These are phyloP conservation scores for Metschnikowia santaceciliae DNA, from an alignment of 805 yeast species.

Conservation along the genomic window DNA sequence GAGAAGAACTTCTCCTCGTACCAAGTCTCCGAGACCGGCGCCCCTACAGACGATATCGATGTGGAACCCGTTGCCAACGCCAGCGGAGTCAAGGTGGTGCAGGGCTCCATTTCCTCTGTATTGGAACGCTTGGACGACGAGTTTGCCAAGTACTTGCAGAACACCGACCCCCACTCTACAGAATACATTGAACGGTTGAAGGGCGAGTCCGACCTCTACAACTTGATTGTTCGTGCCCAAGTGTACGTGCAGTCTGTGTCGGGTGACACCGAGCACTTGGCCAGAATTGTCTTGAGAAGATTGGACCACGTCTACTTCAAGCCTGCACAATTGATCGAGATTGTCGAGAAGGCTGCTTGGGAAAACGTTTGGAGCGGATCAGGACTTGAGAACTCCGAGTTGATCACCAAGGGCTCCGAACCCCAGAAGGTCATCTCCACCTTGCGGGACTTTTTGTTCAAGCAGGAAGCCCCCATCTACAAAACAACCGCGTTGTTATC, in stretches of 20 bases:
- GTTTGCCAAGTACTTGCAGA: slow-evolving; percentile 79
- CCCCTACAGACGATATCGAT: slow-evolving; percentile 65
- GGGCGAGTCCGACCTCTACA: slow-evolving; percentile 78
- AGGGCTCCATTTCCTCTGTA: slow-evolving; percentile 81
- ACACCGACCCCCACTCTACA: slow-evolving; percentile 90
- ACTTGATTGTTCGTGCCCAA: slow-evolving; percentile 78
- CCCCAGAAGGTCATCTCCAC: slow-evolving; percentile 54
- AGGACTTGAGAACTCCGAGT: slow-evolving; percentile 20
- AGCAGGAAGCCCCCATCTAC: slow-evolving; percentile 63
- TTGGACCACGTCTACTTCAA: slow-evolving; percentile 92
- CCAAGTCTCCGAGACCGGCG: slow-evolving; percentile 74
- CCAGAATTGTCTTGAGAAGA: slow-evolving; percentile 77
- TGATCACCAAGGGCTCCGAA: slow-evolving; percentile 30
- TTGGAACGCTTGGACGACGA: slow-evolving; percentile 96
- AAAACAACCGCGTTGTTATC: slow-evolving; percentile 80
- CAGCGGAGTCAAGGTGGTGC: slow-evolving; percentile 64
- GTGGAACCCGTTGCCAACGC: slow-evolving; percentile 56
- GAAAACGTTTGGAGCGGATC: slow-evolving; percentile 33
- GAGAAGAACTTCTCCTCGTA: slow-evolving; percentile 56
- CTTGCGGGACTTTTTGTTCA: slow-evolving; percentile 61
- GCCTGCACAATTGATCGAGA: slow-evolving; percentile 67
- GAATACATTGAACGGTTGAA: slow-evolving; percentile 88
- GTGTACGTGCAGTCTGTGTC: slow-evolving; percentile 70
- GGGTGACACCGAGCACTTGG: slow-evolving; percentile 53
- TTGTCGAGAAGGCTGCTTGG: slow-evolving; percentile 79